A percentile compares a stretch with the other conserved stretches of the same genome.
Evolutionary conservation across 768 basidiomycete species (phyloP).

Genomic region (Phaeolepiota aurea): DNA sequence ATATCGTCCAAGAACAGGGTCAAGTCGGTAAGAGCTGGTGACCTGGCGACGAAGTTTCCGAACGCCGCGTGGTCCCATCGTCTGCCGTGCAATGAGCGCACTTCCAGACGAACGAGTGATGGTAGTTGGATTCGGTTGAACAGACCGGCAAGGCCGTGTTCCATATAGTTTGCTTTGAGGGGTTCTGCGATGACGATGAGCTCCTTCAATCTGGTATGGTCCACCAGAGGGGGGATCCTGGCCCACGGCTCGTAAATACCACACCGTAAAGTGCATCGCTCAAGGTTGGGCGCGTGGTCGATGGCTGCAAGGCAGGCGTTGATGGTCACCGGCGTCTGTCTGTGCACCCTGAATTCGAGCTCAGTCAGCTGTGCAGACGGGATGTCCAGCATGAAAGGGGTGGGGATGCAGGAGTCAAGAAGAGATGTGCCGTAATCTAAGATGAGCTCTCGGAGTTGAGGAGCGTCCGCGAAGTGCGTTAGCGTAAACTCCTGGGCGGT

Average conservation of each 20-base stretch:
- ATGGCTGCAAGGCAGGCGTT: conserved; percentile 6
- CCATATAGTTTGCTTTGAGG: not conserved
- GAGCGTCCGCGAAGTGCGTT: conserved; percentile 7
- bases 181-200: conserved; percentile 1
- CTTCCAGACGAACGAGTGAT: not conserved
- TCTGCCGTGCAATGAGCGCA: not conserved
- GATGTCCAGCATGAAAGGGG: conserved; percentile 2
- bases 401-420: not conserved
- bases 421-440: conserved; percentile 8
- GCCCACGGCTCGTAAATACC: conserved; percentile 1
- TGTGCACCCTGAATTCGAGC: conserved; percentile 6
- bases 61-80: not conserved
- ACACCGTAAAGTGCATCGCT: conserved; percentile 1
- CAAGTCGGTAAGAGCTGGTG: not conserved
- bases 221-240: not conserved
- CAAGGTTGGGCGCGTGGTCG: not conserved
- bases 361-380: conserved; percentile 6
- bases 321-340: conserved; percentile 7
- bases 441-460: conserved; percentile 4
- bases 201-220: not conserved
- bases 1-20: not conserved
- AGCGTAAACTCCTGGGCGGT: conserved; percentile 1
- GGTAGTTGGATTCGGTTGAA: not conserved
- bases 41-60: not conserved
- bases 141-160: not conserved